A percentile compares a stretch with the other conserved stretches of the same genome.
phyloP scores from a whole-genome alignment of 305 asterid species.

The Fraxinus greggii region DNA sequence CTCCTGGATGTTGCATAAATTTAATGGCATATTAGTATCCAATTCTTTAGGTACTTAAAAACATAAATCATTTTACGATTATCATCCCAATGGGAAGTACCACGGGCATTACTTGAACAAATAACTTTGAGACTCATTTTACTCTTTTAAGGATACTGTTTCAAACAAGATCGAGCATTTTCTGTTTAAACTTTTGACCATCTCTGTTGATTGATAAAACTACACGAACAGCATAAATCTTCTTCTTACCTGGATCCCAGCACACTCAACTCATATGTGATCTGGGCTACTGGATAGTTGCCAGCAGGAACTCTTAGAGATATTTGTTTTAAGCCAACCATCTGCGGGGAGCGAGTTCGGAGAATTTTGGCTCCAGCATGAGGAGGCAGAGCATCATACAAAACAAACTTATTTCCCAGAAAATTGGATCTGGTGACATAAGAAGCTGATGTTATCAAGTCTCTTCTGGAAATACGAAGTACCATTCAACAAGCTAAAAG shows the following conservation, averaged over 20 bases:
- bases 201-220: background rate
- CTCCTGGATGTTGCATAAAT: conserved; percentile 49
- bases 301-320: conserved; percentile 57
- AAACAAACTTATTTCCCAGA: conserved; percentile 76
- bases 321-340: conserved; percentile 55
- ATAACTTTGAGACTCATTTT: background rate
- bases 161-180: conserved; percentile 8
- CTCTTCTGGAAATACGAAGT: background rate
- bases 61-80: background rate
- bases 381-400: conserved; percentile 70
- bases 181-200: conserved; percentile 6
- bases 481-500: conserved; percentile 1
- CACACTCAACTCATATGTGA: conserved; percentile 80
- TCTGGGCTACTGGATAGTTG: conserved; percentile 73
- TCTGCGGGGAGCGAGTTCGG: conserved; percentile 53
- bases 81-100: background rate
- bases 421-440: conserved; percentile 67
- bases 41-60: background rate
- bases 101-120: background rate
- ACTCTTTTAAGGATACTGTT: background rate
- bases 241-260: conserved; percentile 73
- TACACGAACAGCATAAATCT: conserved; percentile 1
- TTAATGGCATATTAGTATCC: background rate
- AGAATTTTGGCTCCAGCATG: conserved; percentile 57
- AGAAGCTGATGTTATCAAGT: conserved; percentile 18